These are phyloP conservation scores for Yamadazyma philogaea DNA, from an alignment of 805 yeast species.

Conservation along the genomic window DNA sequence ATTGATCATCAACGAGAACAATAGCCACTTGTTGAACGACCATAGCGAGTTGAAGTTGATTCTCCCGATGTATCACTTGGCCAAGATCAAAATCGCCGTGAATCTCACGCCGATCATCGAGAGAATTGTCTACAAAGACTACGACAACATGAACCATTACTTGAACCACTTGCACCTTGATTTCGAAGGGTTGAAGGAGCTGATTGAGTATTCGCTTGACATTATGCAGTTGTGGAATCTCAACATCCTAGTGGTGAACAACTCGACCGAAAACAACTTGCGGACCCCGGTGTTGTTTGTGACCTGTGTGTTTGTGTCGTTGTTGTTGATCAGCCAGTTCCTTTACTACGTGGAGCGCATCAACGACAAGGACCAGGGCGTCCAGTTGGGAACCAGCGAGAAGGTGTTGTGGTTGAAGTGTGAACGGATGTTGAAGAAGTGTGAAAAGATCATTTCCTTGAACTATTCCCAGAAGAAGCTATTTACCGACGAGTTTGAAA, in stretches of 20 bases:
- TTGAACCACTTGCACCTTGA: slow-evolving; percentile 48
- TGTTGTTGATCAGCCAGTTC: slow-evolving; percentile 61
- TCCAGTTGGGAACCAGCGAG: slow-evolving; percentile 38
- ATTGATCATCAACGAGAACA: slow-evolving; percentile 50
- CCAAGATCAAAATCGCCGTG: slow-evolving; percentile 63
- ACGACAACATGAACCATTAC: slow-evolving; percentile 60
- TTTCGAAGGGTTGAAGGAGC: slow-evolving; percentile 63
- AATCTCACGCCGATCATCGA: slow-evolving; percentile 59
- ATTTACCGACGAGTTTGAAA: slow-evolving; percentile 14
- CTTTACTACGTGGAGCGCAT: slow-evolving; percentile 50
- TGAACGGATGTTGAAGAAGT: slow-evolving; percentile 55
- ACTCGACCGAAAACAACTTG: slow-evolving; percentile 63
- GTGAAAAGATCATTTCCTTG: slow-evolving; percentile 51
- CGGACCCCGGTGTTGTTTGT: slow-evolving; percentile 76
- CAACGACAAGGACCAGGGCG: slow-evolving; percentile 13
- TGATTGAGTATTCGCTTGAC: slow-evolving; percentile 54
- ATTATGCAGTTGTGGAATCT: slow-evolving; percentile 70
- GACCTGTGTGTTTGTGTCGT: slow-evolving; percentile 64
- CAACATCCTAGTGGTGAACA: slow-evolving; percentile 60
- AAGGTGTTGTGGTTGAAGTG: slow-evolving; percentile 61
- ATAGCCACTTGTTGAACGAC: slow-evolving; percentile 46
- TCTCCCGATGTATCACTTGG: slow-evolving; percentile 62
- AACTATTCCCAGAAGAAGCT: slow-evolving; percentile 11
- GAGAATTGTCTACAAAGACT: slow-evolving; percentile 62
- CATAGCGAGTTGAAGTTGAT: slow-evolving; percentile 60